phyloP scores from a whole-genome alignment of 1,284 basidiomycete species.

The Sporisorium scitamineum region DNA sequence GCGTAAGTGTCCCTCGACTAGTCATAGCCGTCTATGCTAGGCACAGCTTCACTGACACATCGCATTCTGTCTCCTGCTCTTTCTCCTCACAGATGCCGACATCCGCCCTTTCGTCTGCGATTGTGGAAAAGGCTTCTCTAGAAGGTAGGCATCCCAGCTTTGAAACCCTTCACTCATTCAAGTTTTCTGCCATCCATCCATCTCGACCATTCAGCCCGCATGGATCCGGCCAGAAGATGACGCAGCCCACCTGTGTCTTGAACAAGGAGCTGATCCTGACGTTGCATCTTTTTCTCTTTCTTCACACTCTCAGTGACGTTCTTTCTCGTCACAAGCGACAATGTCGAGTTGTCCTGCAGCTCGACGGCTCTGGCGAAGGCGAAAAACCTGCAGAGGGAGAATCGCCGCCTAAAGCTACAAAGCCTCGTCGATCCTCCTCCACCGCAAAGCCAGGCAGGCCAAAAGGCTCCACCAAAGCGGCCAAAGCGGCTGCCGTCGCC shows the following conservation, averaged over 20 bases:
- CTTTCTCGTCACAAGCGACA: slow-evolving; percentile 67
- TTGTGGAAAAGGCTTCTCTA: slow-evolving; percentile 67
- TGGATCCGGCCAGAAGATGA: not conserved
- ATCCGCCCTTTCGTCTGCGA: slow-evolving; percentile 67
- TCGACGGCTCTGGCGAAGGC: slow-evolving; percentile 44
- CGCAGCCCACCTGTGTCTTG: not conserved
- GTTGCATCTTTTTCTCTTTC: not conserved
- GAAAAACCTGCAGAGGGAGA: slow-evolving; percentile 40
- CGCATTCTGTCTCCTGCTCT: not conserved
- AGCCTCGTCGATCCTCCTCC: slow-evolving; percentile 45
- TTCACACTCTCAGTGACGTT: slow-evolving; percentile 52
- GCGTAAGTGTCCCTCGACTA: slow-evolving; percentile 37
- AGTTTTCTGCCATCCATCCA: not conserved
- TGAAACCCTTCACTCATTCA: not conserved
- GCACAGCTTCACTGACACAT: not conserved
- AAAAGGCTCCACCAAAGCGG: slow-evolving; percentile 52
- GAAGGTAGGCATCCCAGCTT: slow-evolving; percentile 45
- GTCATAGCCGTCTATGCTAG: not conserved
- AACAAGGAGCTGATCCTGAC: not conserved
- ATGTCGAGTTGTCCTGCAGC: slow-evolving; percentile 59
- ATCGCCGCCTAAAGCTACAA: slow-evolving; percentile 41
- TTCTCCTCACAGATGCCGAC: slow-evolving; percentile 53
- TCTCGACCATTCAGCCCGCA: not conserved
- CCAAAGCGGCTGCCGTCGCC: slow-evolving; percentile 41
- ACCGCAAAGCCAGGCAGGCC: slow-evolving; percentile 51